Base-by-base conservation (phyloP, 2,329 filamentous ascomycete species). In the Zymoseptoria passerinii region DNA sequence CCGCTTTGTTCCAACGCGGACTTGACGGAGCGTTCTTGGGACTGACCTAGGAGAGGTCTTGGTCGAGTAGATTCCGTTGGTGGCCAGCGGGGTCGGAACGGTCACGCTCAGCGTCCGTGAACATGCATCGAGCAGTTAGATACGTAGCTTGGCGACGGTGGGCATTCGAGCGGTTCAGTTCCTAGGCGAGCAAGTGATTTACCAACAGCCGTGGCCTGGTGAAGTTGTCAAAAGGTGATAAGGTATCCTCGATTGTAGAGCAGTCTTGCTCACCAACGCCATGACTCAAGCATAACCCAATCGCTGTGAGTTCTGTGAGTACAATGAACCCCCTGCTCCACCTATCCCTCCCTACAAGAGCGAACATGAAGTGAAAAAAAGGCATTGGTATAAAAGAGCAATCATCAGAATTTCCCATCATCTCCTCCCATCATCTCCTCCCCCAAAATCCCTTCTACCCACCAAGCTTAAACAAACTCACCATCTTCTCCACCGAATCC, bases 381-480 rank as follows among this genome's bases (percentile, higher is more conserved):
- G 16, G 35, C 13, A 2, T 44, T 16, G 35, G 35, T 44, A 6
- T 44, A 44, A n/a, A 44, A 44, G 13, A 44, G 35, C 35, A 44
- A 44, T 44, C 35, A n/a, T 44, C 35, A 44, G n/a, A 44, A 44
- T 44, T 29, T 44, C 35, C 13, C 35, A 16, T 44, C 35, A 44
- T 4, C 23, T 23, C 4, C 23, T n/a, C n/a, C n/a, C n/a, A n/a
- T n/a, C n/a, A 40, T 40, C 35, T 40, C 35, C 35, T 44, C 16
- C 9, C 35, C 35, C 16, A n/a, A 44, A 13, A 44, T 16, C 35
- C 35, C 6, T 16, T 44, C 35, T 44, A 44, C 4, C 35, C 35
- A 44, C 35, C 35, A 44, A 65, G 62, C 53, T 70, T 62, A 65
- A 76, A 76, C 58, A 76, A 59, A 18, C 75, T 76, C 57, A 75